phyloP scores from a whole-genome alignment of 2,329 filamentous ascomycete species.

The Fusarium gaditjirri region DNA sequence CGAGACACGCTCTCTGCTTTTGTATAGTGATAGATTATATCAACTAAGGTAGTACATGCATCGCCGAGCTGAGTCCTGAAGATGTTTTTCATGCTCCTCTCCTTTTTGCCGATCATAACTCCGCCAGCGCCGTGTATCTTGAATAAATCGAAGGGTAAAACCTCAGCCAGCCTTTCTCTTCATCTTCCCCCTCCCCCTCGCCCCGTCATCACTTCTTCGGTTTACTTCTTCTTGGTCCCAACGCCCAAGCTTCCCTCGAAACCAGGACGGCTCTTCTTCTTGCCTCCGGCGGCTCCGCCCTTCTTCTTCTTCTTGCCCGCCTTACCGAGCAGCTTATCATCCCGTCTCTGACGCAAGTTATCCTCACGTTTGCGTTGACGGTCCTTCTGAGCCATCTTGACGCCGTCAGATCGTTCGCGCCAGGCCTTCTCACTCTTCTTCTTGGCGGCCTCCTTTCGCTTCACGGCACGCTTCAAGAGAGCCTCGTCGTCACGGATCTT shows the following conservation, averaged over 20 bases:
- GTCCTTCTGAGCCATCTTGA: conserved; percentile 80
- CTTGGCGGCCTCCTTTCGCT: conserved; percentile 90
- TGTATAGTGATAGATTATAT: conserved; percentile 23
- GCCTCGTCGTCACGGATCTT: conserved; percentile 87
- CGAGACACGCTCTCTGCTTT: conserved; percentile 19
- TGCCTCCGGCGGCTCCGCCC: conserved; percentile 42
- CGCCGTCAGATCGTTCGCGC: conserved; percentile 76
- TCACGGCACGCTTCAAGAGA: conserved; percentile 91
- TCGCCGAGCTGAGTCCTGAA: conserved; percentile 3
- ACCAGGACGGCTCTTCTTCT: conserved; percentile 67
- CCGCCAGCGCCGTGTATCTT: conserved; percentile 41
- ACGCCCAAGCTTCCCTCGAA: conserved; percentile 76
- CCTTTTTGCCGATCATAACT: conserved; percentile 38
- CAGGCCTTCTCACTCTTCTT: conserved; percentile 93
- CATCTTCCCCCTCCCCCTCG: conserved; percentile 1
- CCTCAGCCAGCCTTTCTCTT: conserved; percentile 25
- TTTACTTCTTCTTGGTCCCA: conserved; percentile 61
- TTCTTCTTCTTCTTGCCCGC: conserved; percentile 68
- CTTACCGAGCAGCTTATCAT: conserved; percentile 73
- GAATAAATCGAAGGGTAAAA: conserved; percentile 30
- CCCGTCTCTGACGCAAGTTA: conserved; percentile 77
- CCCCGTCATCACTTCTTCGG: not conserved
- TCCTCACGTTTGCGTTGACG: conserved; percentile 85
- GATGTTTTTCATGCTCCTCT: conserved; percentile 15
- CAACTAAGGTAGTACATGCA: conserved; percentile 7